These are phyloP conservation scores for Hypomyces rosellus DNA, from an alignment of 2,329 filamentous ascomycete species.

Conservation along the genomic window DNA sequence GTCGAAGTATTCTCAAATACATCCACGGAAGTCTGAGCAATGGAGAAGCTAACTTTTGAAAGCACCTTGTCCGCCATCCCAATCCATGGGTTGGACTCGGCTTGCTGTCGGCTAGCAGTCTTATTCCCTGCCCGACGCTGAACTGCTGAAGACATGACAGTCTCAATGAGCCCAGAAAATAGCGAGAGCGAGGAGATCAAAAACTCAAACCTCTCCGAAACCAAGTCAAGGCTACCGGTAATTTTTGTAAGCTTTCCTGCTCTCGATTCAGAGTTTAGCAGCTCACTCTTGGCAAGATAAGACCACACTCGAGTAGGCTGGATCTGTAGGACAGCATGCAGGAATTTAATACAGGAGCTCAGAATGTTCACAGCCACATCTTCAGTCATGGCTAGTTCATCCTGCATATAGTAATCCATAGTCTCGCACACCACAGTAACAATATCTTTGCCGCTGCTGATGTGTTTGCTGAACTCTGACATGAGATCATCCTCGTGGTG, in stretches of 20 bases:
- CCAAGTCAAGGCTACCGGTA: conserved; percentile 75
- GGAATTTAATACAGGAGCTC: conserved; percentile 69
- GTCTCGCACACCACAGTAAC: conserved; percentile 77
- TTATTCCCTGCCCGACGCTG: conserved; percentile 55
- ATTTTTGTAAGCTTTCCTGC: conserved; percentile 72
- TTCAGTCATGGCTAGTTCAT: conserved; percentile 50
- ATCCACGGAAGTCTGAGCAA: conserved; percentile 71
- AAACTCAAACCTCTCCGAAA: conserved; percentile 69
- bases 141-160: conserved; percentile 63
- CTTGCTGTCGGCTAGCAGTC: conserved; percentile 38
- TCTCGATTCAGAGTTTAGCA: conserved; percentile 71
- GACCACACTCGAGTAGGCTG: conserved; percentile 86
- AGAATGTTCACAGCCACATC: conserved; percentile 60
- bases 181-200: conserved; percentile 66
- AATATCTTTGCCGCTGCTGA: conserved; percentile 62
- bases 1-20: conserved; percentile 78
- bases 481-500: conserved; percentile 39
- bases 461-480: conserved; percentile 48
- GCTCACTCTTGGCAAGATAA: conserved; percentile 71
- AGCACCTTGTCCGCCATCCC: conserved; percentile 75
- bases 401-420: conserved; percentile 64
- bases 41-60: conserved; percentile 62
- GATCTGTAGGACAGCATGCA: conserved; percentile 65
- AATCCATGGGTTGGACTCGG: conserved; percentile 52
- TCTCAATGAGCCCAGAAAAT: conserved; percentile 69